These are phyloP conservation scores for Eimeria maxima DNA, from an alignment of 169 alveolate species.

Conservation along the genomic window DNA sequence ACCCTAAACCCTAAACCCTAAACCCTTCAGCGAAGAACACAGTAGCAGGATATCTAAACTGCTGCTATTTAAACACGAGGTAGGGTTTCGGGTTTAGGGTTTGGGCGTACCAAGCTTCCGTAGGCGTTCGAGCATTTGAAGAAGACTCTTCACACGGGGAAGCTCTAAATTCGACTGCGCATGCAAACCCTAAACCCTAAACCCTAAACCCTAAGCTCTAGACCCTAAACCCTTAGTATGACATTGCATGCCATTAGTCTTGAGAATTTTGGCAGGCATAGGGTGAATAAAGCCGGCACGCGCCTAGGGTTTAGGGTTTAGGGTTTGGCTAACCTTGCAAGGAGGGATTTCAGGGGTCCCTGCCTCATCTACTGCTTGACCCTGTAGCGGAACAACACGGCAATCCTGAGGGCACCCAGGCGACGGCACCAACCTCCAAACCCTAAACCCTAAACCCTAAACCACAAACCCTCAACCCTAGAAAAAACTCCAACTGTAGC, in stretches of 20 bases:
- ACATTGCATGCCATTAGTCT: not conserved
- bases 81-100: constrained; percentile 24
- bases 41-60: not conserved
- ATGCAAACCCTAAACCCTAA: constrained; percentile 7
- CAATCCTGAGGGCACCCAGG: constrained; percentile 80
- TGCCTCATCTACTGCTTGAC: constrained; percentile 41
- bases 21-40: not conserved
- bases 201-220: constrained; percentile 32
- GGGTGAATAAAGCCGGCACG: not conserved
- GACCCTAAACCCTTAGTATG: not conserved
- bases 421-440: not conserved
- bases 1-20: constrained; percentile 16
- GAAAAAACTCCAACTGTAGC: not conserved
- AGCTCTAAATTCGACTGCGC: constrained; percentile 72
- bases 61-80: not conserved
- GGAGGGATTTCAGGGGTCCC: constrained; percentile 82
- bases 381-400: constrained; percentile 88
- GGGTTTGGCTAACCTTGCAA: constrained; percentile 74
- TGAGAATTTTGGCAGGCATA: not conserved
- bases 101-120: constrained; percentile 60
- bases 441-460: constrained; percentile 54
- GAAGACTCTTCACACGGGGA: constrained; percentile 52
- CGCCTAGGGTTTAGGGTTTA: constrained; percentile 47
- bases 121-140: constrained; percentile 31
- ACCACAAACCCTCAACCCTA: constrained; percentile 1